phyloP scores from a whole-genome alignment of 1,139 yeast species.

The Suhomyces anneliseae region DNA sequence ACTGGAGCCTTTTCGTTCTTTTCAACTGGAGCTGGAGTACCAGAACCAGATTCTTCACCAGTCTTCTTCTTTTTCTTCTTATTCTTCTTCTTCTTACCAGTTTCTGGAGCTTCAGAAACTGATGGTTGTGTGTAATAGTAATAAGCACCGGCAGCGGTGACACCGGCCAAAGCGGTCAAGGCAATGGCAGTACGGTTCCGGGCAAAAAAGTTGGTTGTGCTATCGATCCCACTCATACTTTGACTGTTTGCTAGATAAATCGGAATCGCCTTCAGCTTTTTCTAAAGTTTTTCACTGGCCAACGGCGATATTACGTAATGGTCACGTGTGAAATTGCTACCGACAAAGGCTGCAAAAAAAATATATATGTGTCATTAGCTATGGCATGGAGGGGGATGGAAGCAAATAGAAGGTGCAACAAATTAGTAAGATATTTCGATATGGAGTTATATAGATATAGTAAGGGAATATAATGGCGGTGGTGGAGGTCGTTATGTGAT shows the following conservation, averaged over 20 bases:
- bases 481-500: too few species aligned
- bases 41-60: constrained; percentile 16
- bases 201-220: constrained; percentile 41
- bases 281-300: constrained; percentile 21
- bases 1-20: constrained; percentile 19
- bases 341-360: neutral
- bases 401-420: too few species aligned
- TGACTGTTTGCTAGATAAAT: neutral
- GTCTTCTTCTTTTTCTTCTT: constrained; percentile 40
- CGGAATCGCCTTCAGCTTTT: constrained; percentile 9
- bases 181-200: constrained; percentile 61
- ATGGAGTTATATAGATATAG: too few species aligned
- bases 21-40: constrained; percentile 15
- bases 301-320: neutral
- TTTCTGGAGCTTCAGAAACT: constrained; percentile 13
- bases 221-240: constrained; percentile 11
- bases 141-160: constrained; percentile 62
- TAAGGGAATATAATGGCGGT: too few species aligned
- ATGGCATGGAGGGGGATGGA: too few species aligned
- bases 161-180: constrained; percentile 61
- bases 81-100: constrained; percentile 38
- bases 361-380: neutral
- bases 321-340: constrained; percentile 5
- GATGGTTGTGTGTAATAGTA: constrained; percentile 30
- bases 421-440: too few species aligned